Evolutionary conservation across 2,329 filamentous ascomycete species (phyloP), one percentile per base, ranked within the genome.

Genomic region (Claviceps cyperi): DNA sequence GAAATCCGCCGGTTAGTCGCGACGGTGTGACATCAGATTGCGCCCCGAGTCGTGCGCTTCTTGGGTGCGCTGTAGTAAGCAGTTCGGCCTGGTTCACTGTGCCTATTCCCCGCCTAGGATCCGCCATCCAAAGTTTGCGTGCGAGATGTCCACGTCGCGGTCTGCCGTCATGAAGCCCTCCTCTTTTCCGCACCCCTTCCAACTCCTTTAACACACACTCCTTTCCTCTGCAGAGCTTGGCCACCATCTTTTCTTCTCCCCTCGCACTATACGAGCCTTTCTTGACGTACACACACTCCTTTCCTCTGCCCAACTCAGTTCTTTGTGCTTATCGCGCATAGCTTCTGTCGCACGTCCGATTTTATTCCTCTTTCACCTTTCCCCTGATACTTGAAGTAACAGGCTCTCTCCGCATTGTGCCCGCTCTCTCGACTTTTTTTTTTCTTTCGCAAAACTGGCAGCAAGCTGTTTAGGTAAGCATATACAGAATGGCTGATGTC

Each of bases 241-340:
- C 28, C 28, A 32, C 28, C 28, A 11, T 24, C 17, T 32, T 7
- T 14, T 45, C 21, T 46, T 46, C 43, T 46, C 37, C 28, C 15
- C 35, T 36, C 17, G 15, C 37, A 13, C 32, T 37, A 47, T 47
- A 38, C 22, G 46, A 47, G 32, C 17, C 17, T 9, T 36, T 24
- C 15, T 47, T 44, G 40, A 13, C 32, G 32, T 37, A 17, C 40
- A 32, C 46, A 51, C 49, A 11, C 43, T 49, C 46, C n/a, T 49
- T 47, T n/a, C 32, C 22, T 14, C n/a, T 14, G 3, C 15, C 17
- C 22, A 17, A 15, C 43, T 17, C 47, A 22, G 28, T 28, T 38
- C 24, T 41, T 46, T 49, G 43, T 47, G 46, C 50, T 51, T 43
- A 21, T 51, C 46, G 43, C 19, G 19, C 39, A 35, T 6, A 38